phyloP scores from a whole-genome alignment of 2,329 filamentous ascomycete species.

The Metarhizium rileyi region DNA sequence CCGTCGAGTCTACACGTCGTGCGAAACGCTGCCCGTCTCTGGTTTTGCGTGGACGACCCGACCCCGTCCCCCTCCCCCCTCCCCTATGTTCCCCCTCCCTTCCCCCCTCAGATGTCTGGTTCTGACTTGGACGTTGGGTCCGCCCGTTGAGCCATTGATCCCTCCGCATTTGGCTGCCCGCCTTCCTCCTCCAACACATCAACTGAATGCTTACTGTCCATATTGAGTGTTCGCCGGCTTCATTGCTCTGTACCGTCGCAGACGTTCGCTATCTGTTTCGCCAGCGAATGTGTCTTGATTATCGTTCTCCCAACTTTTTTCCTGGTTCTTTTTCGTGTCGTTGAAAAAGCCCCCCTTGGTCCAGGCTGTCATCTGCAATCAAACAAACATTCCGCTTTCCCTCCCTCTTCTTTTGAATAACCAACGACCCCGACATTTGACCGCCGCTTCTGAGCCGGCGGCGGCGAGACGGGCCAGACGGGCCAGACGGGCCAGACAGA shows the following conservation, averaged over 20 bases:
- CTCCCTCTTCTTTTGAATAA: neutral
- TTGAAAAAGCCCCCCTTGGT: neutral
- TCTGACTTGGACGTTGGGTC: no score
- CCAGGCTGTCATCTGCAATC: neutral
- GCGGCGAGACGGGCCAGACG: neutral
- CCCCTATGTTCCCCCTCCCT: neutral
- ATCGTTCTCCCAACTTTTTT: no score
- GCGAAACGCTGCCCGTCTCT: neutral
- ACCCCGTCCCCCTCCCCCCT: no score
- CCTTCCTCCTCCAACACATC: neutral
- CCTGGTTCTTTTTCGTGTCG: neutral
- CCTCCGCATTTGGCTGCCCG: neutral
- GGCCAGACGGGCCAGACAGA: neutral
- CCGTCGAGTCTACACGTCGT: no score
- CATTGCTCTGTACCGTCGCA: neutral
- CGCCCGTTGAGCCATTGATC: neutral
- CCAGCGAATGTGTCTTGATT: neutral
- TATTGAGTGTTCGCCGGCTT: neutral
- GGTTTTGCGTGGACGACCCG: neutral
- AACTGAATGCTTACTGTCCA: neutral
- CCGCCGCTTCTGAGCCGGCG: constrained; percentile 6
- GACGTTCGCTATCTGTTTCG: neutral
- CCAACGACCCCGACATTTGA: neutral
- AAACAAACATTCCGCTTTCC: neutral
- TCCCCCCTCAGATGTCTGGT: no score